Evolutionary conservation across 2,329 filamentous ascomycete species (phyloP), one percentile per base, ranked within the genome.

Genomic region (Nothophaeocryptopus gaeumannii): DNA sequence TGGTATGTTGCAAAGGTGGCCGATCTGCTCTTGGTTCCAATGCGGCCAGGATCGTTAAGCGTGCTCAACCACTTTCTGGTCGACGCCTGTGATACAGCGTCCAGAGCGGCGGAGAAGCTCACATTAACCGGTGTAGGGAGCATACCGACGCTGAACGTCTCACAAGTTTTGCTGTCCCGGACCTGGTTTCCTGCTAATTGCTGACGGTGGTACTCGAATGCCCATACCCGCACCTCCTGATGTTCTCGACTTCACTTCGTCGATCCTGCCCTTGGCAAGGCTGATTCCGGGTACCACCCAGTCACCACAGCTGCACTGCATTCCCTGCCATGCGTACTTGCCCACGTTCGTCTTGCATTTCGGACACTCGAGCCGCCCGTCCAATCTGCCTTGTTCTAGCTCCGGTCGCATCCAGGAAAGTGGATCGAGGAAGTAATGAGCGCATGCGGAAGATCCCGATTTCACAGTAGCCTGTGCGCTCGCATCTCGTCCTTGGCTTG

Each of bases 301-400:
- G 55, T 85, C 83, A 33, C 86, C 84, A 69, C 93, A 99, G 65
- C 84, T 93, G 73, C 93, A 99, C 67, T 84, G 84, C 78, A 96
- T 86, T 11, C 93, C 93, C 68, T 95, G 89, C 93, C 93, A 99
- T 45, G 92, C 88, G 66, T 96, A 99, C 62, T 93, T 88, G 34
- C 93, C 93, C 40, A 97, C 82, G 45, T 89, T 89, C 35, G 88
- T 83, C 39, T 81, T 82, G 69, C 93, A 99, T 63, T 85, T 86
- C 8, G 93, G 92, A 64, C 93, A 99, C 51, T 84, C 81, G 30
- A 99, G 76, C 8, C 92, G 83, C 16, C 93, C 93, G 53, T 91
- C 88, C 16, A 97, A 77, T 54, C 85, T 82, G 26, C 88, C 90
- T 63, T 87, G 80, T 61, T 91, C 87, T n/a, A 99, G 81, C 62